A percentile compares a stretch with the other conserved stretches of the same genome.
These are phyloP conservation scores for Annulohypoxylon truncatum DNA, from an alignment of 2,329 filamentous ascomycete genomes.

Conservation along the genomic window DNA sequence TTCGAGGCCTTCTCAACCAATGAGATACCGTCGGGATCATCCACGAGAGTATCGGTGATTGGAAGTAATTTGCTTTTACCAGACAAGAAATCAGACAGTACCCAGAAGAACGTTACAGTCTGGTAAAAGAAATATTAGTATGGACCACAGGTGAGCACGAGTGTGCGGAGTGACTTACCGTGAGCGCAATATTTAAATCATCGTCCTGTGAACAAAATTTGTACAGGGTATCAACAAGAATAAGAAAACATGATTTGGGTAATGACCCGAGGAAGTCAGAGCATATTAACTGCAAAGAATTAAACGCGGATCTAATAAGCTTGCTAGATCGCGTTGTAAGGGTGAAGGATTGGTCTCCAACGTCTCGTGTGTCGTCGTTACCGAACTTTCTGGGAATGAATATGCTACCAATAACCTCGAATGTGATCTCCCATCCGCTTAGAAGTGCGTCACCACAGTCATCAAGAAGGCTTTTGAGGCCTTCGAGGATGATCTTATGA, in stretches of 20 bases:
- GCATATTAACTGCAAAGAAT: constrained; percentile 89
- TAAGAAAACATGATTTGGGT: constrained; percentile 76
- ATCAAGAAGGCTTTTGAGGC: constrained; percentile 84
- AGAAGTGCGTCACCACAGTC: constrained; percentile 86
- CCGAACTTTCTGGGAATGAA: constrained; percentile 65
- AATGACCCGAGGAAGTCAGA: constrained; percentile 88
- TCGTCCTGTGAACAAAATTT: constrained; percentile 90
- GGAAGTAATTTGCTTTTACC: constrained; percentile 67
- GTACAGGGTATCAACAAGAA: constrained; percentile 87
- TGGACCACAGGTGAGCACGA: neutral
- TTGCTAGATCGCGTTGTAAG: constrained; percentile 73
- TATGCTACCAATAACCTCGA: constrained; percentile 85
- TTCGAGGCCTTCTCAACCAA: constrained; percentile 69
- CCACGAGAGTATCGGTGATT: constrained; percentile 67
- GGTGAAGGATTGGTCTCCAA: constrained; percentile 48
- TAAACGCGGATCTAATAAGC: constrained; percentile 87
- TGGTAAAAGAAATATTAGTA: constrained; percentile 50
- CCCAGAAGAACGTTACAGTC: constrained; percentile 97
- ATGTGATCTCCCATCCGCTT: constrained; percentile 86
- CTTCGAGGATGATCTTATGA: constrained; percentile 82
- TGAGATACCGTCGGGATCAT: constrained; percentile 66
- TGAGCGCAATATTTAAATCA: constrained; percentile 94
- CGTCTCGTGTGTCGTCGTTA: constrained; percentile 50
- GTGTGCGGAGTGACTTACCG: constrained; percentile 63
- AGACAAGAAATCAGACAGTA: constrained; percentile 87